Conservation (phyloP, 306 rosid species). For the Pueraria montana region DNA sequence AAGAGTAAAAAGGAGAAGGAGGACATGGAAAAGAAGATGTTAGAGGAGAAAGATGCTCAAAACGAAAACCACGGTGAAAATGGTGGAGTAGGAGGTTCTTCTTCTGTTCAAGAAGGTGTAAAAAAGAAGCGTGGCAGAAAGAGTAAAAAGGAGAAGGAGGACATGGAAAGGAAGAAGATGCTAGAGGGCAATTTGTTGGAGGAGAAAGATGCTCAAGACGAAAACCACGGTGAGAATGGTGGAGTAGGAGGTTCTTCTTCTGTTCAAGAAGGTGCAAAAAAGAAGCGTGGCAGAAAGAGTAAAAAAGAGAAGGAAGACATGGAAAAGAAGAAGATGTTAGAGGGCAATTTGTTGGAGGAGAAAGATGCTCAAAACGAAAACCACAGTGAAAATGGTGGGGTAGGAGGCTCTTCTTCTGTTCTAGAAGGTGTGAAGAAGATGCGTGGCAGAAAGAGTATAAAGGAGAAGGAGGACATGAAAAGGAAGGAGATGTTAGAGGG, state of each 20-base stretch:
- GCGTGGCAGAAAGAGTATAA: conserved; percentile 31
- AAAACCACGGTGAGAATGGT: background rate
- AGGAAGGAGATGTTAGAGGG: background rate
- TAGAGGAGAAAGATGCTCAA: background rate
- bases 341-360: no score
- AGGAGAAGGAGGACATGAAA: background rate
- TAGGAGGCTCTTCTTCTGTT: background rate
- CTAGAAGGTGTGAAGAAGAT: background rate
- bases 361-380: background rate
- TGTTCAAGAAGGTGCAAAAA: background rate
- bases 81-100: no score
- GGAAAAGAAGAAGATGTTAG: background rate
- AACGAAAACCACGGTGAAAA: background rate
- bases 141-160: conserved; percentile 12
- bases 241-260: background rate
- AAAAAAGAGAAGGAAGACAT: background rate
- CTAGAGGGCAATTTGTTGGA: background rate
- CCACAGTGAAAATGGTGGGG: background rate
- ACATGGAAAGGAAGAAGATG: background rate
- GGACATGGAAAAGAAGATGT: background rate
- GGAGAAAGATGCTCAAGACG: background rate
- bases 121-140: conserved; percentile 37
- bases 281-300: conserved; percentile 35
- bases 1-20: conserved; percentile 20
- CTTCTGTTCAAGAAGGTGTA: background rate